Evolutionary conservation across 2,329 filamentous ascomycete genomes (phyloP).

Genomic region (Beauveria sp.): DNA sequence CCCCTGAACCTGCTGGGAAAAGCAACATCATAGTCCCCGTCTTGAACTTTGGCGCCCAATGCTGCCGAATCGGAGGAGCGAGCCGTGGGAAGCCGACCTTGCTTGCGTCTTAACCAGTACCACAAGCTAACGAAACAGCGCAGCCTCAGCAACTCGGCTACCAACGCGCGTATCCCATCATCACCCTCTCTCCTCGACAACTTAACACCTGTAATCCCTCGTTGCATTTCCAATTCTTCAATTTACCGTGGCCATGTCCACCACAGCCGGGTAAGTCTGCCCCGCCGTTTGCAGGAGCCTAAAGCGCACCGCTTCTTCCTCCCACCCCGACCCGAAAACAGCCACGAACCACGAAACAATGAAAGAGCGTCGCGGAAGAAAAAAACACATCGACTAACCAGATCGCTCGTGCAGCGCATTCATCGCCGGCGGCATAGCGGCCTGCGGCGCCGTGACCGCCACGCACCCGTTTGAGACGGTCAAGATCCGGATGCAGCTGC

Average conservation of each 20-base stretch:
- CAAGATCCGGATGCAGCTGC: conserved; percentile 95
- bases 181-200: neutral
- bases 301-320: neutral
- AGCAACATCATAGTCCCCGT: neutral
- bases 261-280: conserved; percentile 6
- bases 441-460: conserved; percentile 93
- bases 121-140: conserved; percentile 5
- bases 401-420: conserved; percentile 58
- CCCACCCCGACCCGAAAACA: neutral
- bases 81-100: conserved; percentile 2
- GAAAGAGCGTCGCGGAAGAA: neutral
- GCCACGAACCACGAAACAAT: neutral
- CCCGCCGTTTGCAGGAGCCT: neutral
- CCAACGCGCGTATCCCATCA: neutral
- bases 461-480: conserved; percentile 98
- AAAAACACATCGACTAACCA: neutral
- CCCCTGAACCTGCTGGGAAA: neutral
- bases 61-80: neutral
- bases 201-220: neutral
- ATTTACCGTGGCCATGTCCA: conserved; percentile 9
- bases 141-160: neutral
- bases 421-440: conserved; percentile 91
- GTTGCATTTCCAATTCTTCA: neutral
- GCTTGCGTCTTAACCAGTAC: neutral
- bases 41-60: neutral